Percentiles rank a stretch among this genome's conserved stretches.
Evolutionary conservation across 2,329 filamentous ascomycete genomes (phyloP).

Genomic region (Gaeumannomyces sp.): DNA sequence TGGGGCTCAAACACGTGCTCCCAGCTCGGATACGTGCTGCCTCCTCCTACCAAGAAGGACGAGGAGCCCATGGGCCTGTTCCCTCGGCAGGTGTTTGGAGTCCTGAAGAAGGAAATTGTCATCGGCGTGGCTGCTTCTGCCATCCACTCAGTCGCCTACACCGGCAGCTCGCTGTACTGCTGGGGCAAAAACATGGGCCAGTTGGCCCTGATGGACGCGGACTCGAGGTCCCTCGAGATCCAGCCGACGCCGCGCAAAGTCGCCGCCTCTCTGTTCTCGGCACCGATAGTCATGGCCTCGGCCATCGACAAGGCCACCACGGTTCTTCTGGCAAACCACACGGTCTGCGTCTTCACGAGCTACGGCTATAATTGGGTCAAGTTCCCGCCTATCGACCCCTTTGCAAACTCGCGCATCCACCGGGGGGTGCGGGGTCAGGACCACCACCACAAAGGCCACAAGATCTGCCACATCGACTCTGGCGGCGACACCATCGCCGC

Average conservation of each 20-base stretch:
- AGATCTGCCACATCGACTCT: slow-evolving; percentile 70
- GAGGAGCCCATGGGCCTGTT: slow-evolving; percentile 76
- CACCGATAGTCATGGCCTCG: slow-evolving; percentile 69
- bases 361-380: slow-evolving; percentile 90
- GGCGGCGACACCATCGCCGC: slow-evolving; percentile 91
- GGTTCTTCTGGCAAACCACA: slow-evolving; percentile 76
- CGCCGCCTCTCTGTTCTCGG: slow-evolving; percentile 72
- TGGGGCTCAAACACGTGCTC: slow-evolving; percentile 87
- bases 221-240: slow-evolving; percentile 83
- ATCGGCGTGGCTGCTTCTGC: slow-evolving; percentile 81
- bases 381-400: slow-evolving; percentile 68
- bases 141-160: slow-evolving; percentile 87
- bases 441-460: slow-evolving; percentile 49
- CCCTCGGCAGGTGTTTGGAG: slow-evolving; percentile 85
- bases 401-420: slow-evolving; percentile 32
- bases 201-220: slow-evolving; percentile 87
- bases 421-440: no score
- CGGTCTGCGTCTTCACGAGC: slow-evolving; percentile 90
- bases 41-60: slow-evolving; percentile 59
- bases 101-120: slow-evolving; percentile 78
- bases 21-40: slow-evolving; percentile 79
- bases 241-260: slow-evolving; percentile 80
- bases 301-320: slow-evolving; percentile 88
- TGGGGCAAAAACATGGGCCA: slow-evolving; percentile 96
- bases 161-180: slow-evolving; percentile 73